Evolutionary conservation across 768 basidiomycete genomes (phyloP).

Genomic region (Royoungia palumana): DNA sequence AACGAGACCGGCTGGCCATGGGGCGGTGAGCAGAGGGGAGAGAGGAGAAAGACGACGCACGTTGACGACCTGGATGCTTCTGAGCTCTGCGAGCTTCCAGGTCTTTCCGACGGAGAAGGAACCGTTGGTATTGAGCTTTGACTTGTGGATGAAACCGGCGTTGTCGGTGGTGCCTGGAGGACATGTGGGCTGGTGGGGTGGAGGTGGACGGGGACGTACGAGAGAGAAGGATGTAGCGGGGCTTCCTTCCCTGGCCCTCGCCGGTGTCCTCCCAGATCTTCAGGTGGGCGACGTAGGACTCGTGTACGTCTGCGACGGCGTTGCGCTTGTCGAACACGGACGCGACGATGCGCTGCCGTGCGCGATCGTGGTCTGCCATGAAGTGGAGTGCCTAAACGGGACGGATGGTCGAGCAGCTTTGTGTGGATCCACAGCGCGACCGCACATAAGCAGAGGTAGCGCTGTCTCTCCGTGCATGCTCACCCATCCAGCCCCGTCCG

Average conservation of each 20-base stretch:
- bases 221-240: slow-evolving; percentile 87
- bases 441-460: no score
- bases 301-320: slow-evolving; percentile 60
- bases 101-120: slow-evolving; percentile 97
- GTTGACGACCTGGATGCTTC: slow-evolving; percentile 69
- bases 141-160: slow-evolving; percentile 85
- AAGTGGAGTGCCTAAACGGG: slow-evolving; percentile 11
- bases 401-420: background rate
- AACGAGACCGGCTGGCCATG: slow-evolving; percentile 55
- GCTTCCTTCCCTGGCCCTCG: slow-evolving; percentile 72
- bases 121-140: slow-evolving; percentile 91
- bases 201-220: slow-evolving; percentile 51
- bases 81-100: slow-evolving; percentile 83
- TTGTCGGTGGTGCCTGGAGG: slow-evolving; percentile 56
- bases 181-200: background rate
- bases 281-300: slow-evolving; percentile 82
- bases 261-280: slow-evolving; percentile 92
- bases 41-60: slow-evolving; percentile 44
- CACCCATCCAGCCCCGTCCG: slow-evolving; percentile 15
- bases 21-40: slow-evolving; percentile 19
- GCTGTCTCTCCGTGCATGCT: slow-evolving; percentile 16
- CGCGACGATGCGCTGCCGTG: slow-evolving; percentile 68
- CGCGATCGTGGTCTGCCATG: slow-evolving; percentile 46
- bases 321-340: slow-evolving; percentile 81
- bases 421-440: slow-evolving; percentile 11